Conservation (phyloP, 106 monocot species). For the Triglochin maritima region DNA sequence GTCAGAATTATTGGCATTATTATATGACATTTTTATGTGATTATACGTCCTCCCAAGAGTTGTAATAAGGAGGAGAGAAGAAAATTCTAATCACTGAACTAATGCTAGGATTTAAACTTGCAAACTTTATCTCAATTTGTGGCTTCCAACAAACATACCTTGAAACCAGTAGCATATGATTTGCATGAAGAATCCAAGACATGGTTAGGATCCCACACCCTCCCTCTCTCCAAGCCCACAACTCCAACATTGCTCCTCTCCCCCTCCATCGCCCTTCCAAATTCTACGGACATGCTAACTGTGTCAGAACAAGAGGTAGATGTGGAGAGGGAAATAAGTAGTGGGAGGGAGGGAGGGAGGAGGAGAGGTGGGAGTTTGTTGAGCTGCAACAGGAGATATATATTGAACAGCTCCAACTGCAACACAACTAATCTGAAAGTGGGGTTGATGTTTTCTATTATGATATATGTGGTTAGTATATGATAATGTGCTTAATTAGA, state of each 20-base stretch:
- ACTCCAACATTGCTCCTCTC: not conserved
- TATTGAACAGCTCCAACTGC: not conserved
- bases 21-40: no score
- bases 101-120: no score
- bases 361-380: constrained; percentile 1
- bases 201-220: not conserved
- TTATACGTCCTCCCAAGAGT: no score
- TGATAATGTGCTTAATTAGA: no score
- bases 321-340: not conserved
- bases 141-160: not conserved
- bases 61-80: no score
- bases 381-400: not conserved
- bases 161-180: not conserved
- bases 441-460: no score
- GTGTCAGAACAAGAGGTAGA: not conserved
- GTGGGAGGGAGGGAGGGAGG: not conserved
- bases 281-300: not conserved
- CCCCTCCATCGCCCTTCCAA: not conserved
- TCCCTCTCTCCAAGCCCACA: not conserved
- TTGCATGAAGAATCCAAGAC: not conserved
- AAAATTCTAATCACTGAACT: no score
- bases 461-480: no score
- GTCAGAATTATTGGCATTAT: no score
- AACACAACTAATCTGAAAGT: not conserved
- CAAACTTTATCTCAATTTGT: no score